These are phyloP conservation scores for Fomitiporia mediterranea DNA, from an alignment of 1,284 basidiomycete genomes.

Conservation along the genomic window DNA sequence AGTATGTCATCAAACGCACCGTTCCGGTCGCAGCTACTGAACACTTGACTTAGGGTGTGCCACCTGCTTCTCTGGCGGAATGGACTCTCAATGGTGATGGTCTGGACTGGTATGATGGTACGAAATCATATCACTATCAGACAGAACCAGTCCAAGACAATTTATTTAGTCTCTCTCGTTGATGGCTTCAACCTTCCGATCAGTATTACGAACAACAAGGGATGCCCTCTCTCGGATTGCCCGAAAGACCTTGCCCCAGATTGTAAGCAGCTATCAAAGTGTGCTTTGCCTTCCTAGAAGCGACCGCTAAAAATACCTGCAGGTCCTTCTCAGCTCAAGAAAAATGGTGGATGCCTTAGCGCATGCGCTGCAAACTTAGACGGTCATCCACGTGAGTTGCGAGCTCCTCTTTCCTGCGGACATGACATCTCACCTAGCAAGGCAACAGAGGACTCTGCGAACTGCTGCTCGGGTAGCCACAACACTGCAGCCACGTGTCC, in stretches of 20 bases:
- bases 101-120: slow-evolving; percentile 46
- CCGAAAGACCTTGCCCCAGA: slow-evolving; percentile 47
- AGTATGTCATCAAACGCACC: neutral
- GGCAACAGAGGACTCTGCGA: slow-evolving; percentile 32
- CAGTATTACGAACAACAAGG: slow-evolving; percentile 45
- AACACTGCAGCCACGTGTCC: slow-evolving; percentile 48
- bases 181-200: slow-evolving; percentile 59
- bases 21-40: neutral
- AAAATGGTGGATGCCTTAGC: slow-evolving; percentile 51
- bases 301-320: slow-evolving; percentile 14
- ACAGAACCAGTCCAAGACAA: neutral
- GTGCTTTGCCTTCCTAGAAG: neutral
- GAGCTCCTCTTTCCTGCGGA: neutral
- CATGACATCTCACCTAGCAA: neutral
- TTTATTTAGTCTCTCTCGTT: slow-evolving; percentile 42
- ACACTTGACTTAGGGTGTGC: slow-evolving; percentile 41
- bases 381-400: slow-evolving; percentile 34
- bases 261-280: slow-evolving; percentile 29
- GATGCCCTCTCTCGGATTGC: slow-evolving; percentile 47
- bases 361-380: slow-evolving; percentile 53
- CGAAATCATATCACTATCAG: slow-evolving; percentile 8
- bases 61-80: slow-evolving; percentile 56
- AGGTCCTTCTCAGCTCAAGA: slow-evolving; percentile 48
- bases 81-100: slow-evolving; percentile 43
- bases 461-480: slow-evolving; percentile 52